A percentile compares a stretch with the other conserved stretches of the same genome.
Conservation (phyloP, 345 rosid genomes). For the Lumnitzera racemosa region DNA sequence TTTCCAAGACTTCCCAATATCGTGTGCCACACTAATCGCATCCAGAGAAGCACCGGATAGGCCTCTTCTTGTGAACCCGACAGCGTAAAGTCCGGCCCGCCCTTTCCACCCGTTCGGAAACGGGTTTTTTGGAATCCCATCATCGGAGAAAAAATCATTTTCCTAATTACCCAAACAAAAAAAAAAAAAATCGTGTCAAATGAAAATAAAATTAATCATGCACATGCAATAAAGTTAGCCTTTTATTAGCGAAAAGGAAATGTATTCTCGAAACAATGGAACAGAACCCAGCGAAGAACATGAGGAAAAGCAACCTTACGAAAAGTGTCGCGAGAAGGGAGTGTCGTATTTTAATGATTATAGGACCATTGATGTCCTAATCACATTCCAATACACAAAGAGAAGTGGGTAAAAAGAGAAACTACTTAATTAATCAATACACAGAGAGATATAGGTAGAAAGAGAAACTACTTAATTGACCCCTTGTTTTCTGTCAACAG, state of each 20-base stretch:
- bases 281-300: too few relatives aligned
- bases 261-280: too few relatives aligned
- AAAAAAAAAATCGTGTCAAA: not conserved
- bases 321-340: too few relatives aligned
- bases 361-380: too few relatives aligned
- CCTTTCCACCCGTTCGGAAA: slow-evolving; percentile 95
- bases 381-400: not conserved
- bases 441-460: not conserved
- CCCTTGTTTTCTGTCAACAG: slow-evolving; percentile 3
- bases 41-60: slow-evolving; percentile 76
- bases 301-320: not conserved
- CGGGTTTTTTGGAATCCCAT: slow-evolving; percentile 64
- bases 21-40: slow-evolving; percentile 60
- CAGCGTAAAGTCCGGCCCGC: slow-evolving; percentile 69
- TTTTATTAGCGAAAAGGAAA: not conserved
- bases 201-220: not conserved
- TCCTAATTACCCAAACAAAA: slow-evolving; percentile 34
- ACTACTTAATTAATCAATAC: not conserved
- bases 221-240: not conserved
- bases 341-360: too few relatives aligned
- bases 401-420: not conserved
- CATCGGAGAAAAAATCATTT: slow-evolving; percentile 61
- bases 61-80: slow-evolving; percentile 86
- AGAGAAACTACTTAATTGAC: slow-evolving; percentile 1
- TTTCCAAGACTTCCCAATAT: slow-evolving; percentile 61